phyloP scores from a whole-genome alignment of 2,329 filamentous ascomycete species.

The Coleophoma crateriformis region DNA sequence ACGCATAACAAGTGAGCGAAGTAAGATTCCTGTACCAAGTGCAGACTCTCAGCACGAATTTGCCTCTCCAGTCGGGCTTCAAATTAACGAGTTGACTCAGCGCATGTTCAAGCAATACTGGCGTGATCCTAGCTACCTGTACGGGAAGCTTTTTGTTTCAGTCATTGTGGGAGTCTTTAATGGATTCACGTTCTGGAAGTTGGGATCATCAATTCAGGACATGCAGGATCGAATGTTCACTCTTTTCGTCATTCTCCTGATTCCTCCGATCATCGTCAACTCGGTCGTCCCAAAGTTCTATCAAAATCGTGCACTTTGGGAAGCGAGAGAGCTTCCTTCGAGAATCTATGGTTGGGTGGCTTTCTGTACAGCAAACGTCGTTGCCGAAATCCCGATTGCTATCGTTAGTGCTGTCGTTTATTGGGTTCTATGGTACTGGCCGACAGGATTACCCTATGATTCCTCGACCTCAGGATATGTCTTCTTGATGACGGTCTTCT shows the following conservation, averaged over 20 bases:
- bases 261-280: conserved; percentile 66
- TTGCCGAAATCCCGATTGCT: conserved; percentile 67
- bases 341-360: conserved; percentile 75
- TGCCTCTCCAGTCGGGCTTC: conserved; percentile 57
- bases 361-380: conserved; percentile 67
- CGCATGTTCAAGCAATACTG: conserved; percentile 69
- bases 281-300: conserved; percentile 74
- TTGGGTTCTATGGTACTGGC: conserved; percentile 73
- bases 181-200: conserved; percentile 71
- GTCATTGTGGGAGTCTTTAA: conserved; percentile 73
- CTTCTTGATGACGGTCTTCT: conserved; percentile 73
- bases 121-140: conserved; percentile 71
- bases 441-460: conserved; percentile 63
- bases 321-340: conserved; percentile 66
- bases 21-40: conserved; percentile 31
- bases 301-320: conserved; percentile 66
- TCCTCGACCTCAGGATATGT: conserved; percentile 65
- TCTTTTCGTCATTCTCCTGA: conserved; percentile 56
- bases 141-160: conserved; percentile 68
- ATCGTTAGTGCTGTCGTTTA: conserved; percentile 62
- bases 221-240: conserved; percentile 79
- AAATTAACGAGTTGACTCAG: conserved; percentile 62
- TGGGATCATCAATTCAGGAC: conserved; percentile 58
- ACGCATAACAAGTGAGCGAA: conserved; percentile 24
- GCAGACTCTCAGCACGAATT: conserved; percentile 47